Evolutionary conservation across 306 rosid species (phyloP), one percentile per base, ranked within the genome.

Genomic region (Medicago arabica): DNA sequence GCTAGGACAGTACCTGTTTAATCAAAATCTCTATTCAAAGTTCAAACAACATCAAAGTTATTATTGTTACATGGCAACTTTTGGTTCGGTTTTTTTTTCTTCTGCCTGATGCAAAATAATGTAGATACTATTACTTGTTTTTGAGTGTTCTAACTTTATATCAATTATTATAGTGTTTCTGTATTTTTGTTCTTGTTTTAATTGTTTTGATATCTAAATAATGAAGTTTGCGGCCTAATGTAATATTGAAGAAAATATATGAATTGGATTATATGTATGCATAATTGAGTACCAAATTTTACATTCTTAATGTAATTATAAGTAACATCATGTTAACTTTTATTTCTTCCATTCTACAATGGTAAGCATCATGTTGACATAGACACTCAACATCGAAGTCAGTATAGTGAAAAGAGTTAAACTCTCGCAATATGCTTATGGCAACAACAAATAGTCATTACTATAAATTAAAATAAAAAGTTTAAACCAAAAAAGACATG

Each of bases 1-100:
- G 66, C 51, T 11, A 85, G 88, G 73, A 80, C 89, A 9, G 85
- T 75, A 58, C 92, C 91, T 0, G 87, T 85, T n/a, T 87, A 57
- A 85, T 74, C 18, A 13, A 4, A 69, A 75, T 67, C 10, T 68
- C 11, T 23, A 2, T 23, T 23, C 28, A 23, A 23, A 64, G 31
- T 55, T 71, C 28, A 69, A 55, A 10, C 8, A 55, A 8, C 6
- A 38, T 44, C 55, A 7, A 49, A 36, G 76, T n/a, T 7, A 49
- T 77, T 36, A 46, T 23, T 44, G 63, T 64, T 34, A 12, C 47
- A 66, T 54, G 36, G 70, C 25, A 64, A 44, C 28, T 1, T 77
- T 47, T 64, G 19, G 47, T 34, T 47, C 6, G 3, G 67, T 44
- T 57, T 64, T n/a, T 64, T 16, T 39, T 65, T 17, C 43, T 31